Base-by-base conservation (phyloP, 768 basidiomycete genomes). In the Saitozyma sp. region DNA sequence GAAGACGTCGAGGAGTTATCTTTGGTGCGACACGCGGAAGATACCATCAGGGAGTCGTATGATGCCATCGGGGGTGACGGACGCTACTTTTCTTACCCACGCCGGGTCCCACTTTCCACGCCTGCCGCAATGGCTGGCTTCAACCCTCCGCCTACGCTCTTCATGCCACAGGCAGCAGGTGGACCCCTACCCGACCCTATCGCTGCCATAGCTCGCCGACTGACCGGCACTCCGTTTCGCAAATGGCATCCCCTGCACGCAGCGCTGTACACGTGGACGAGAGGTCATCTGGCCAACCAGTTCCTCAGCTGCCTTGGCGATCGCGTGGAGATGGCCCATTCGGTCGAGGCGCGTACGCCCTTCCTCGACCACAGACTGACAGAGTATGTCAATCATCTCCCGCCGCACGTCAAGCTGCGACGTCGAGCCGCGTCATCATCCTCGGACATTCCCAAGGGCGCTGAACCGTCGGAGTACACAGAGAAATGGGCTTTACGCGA, bases 311-410 rank as follows among this genome's bases (percentile, higher is more conserved):
- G 66, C 38, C 62, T 77, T 14, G 75, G 75, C 39, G 75, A 77
- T 50, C 61, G 75, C 19, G 66, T 67, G 13, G 75, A 77, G 63
- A 77, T 77, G 75, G 70, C 67, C 10, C 71, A 75, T 50, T 70
- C 69, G 10, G 63, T 77, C 49, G 75, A 77, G 57, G 74, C 69
- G 13, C 46, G 75, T 6, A 64, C 70, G 38, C 74, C 73, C 11
- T 77, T 77, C 67, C 55, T 77, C 38, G 75, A 77, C 55, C 64
- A 71, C 39, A 39, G 59, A 17, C 41, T 77, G 0, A 70, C 70
- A 8, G 75, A 77, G n/a, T 77, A 73, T 48, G 61, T 69, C 56
- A 73, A 65, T 56, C 40, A 46, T 14, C 45, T 69, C 9, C 67
- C 67, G 6, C 64, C 67, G 1, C 46, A 29, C 10, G 52, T 70